Percentiles rank a stretch among this genome's conserved stretches.
Conservation (phyloP, 805 yeast species). For the Sugiyamaella mastotermitis region DNA sequence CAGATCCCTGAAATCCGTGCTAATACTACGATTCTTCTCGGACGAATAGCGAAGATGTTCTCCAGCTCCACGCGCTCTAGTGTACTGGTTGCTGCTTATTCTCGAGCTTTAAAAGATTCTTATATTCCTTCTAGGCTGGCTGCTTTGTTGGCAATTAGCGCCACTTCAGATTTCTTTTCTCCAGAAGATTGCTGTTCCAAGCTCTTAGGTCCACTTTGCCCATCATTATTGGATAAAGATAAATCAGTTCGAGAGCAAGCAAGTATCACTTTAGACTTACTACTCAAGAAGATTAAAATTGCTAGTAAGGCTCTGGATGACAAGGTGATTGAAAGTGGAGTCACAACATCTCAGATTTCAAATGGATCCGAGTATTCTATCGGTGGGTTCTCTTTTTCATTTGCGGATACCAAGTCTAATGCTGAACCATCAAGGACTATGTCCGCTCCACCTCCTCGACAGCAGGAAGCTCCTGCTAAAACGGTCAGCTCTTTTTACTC, state of each 20-base stretch:
- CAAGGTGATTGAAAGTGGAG: too few relatives aligned
- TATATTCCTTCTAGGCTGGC: slow-evolving; percentile 68
- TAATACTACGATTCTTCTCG: slow-evolving; percentile 64
- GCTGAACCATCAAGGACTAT: too few relatives aligned
- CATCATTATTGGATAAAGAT: slow-evolving; percentile 73
- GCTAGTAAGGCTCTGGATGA: too few relatives aligned
- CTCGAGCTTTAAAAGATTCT: slow-evolving; percentile 76
- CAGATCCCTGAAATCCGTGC: slow-evolving; percentile 70
- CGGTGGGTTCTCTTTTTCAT: too few relatives aligned
- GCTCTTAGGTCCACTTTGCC: slow-evolving; percentile 77
- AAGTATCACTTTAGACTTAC: slow-evolving; percentile 54
- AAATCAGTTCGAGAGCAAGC: slow-evolving; percentile 68
- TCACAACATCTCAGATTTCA: background rate
- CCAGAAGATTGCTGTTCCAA: slow-evolving; percentile 74
- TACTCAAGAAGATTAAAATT: slow-evolving; percentile 48
- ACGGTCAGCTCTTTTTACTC: too few relatives aligned
- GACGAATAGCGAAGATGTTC: slow-evolving; percentile 56
- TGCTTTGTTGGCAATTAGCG: slow-evolving; percentile 68
- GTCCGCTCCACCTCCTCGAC: too few relatives aligned
- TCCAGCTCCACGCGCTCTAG: slow-evolving; percentile 53
- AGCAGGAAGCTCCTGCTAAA: too few relatives aligned
- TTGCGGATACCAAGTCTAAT: background rate
- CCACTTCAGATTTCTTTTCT: slow-evolving; percentile 57
- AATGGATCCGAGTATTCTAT: too few relatives aligned
- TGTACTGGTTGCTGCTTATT: slow-evolving; percentile 81